phyloP scores from a whole-genome alignment of 257 asterid genomes.

The Marsdenia floribunda region DNA sequence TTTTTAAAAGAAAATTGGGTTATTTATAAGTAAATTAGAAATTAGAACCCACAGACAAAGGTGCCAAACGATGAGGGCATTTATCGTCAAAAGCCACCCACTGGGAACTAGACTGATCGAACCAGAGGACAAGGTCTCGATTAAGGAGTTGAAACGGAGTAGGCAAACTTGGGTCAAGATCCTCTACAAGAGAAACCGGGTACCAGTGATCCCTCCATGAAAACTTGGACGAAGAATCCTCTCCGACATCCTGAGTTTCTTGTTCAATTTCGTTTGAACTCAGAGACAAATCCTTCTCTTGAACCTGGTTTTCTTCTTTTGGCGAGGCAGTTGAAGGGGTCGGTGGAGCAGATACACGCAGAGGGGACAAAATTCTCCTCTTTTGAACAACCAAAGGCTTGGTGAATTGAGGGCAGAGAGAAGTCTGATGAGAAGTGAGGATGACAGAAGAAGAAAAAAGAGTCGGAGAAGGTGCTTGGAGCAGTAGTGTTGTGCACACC shows the following conservation, averaged over 20 bases:
- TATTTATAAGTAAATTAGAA: not conserved
- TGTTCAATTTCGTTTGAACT: constrained; percentile 20
- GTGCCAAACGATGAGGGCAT: constrained; percentile 98
- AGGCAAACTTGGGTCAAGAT: constrained; percentile 72
- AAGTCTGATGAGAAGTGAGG: constrained; percentile 10
- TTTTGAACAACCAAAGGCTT: constrained; percentile 13
- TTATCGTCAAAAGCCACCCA: constrained; percentile 97
- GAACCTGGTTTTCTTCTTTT: constrained; percentile 27
- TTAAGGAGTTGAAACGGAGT: constrained; percentile 93
- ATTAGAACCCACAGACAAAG: constrained; percentile 58
- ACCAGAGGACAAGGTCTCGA: constrained; percentile 92
- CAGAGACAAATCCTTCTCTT: constrained; percentile 18
- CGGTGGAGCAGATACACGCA: constrained; percentile 62
- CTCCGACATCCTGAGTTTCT: constrained; percentile 38
- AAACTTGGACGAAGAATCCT: constrained; percentile 49
- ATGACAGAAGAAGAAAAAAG: not conserved
- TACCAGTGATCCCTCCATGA: constrained; percentile 98
- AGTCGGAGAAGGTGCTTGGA: constrained; percentile 11
- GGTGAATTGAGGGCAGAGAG: constrained; percentile 18
- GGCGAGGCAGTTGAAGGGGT: constrained; percentile 34
- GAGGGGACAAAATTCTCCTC: constrained; percentile 22
- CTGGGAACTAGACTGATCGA: constrained; percentile 56
- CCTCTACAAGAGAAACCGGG: constrained; percentile 90
- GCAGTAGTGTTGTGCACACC: not conserved
- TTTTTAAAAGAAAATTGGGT: not conserved